Conservation (phyloP, 148 eudicot genomes). For the Rhododendron henanense region DNA sequence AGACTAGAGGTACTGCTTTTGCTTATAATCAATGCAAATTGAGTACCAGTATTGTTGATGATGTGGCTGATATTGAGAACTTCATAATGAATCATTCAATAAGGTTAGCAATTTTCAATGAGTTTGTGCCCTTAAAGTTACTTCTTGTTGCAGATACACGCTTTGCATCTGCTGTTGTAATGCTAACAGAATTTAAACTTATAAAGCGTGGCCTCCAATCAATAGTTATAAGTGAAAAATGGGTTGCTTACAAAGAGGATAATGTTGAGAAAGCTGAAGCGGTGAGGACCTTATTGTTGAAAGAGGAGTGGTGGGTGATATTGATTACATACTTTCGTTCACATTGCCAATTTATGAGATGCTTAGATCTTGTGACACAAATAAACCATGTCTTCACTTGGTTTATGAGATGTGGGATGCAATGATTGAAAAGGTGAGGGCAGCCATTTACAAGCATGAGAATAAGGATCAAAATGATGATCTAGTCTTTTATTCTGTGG, state of each 20-base stretch:
- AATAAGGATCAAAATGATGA: background rate
- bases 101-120: no score
- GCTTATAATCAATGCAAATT: background rate
- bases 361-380: background rate
- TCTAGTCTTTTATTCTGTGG: background rate
- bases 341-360: background rate
- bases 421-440: background rate
- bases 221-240: background rate
- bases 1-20: background rate
- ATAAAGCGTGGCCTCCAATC: background rate
- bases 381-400: background rate
- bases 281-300: background rate
- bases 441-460: background rate
- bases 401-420: background rate
- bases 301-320: background rate
- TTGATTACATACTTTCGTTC: background rate
- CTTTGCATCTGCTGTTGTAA: no score
- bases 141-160: no score
- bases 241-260: background rate
- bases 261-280: background rate
- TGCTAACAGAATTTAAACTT: no score
- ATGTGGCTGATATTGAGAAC: no score
- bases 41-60: no score
- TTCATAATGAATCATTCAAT: no score
- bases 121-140: no score